Conservation (phyloP, 2,329 filamentous ascomycete species). For the Chrysoporthe deuterocubensis region DNA sequence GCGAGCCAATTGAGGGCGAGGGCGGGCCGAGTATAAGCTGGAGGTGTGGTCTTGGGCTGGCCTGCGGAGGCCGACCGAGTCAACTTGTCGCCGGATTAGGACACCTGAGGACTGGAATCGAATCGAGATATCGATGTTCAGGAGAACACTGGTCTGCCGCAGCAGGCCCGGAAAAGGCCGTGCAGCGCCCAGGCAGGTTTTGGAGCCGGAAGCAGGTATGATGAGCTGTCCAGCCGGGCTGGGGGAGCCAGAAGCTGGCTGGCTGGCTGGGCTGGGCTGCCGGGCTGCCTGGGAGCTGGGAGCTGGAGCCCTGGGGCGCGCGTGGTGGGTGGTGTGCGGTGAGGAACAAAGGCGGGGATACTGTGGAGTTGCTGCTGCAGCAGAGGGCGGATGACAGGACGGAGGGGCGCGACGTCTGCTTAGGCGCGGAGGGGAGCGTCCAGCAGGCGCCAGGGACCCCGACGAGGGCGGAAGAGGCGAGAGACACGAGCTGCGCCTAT, state of each 20-base stretch:
- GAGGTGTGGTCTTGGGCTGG: not conserved
- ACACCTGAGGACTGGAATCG: conserved; percentile 8
- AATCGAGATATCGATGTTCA: conserved; percentile 20
- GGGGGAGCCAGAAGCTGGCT: not conserved
- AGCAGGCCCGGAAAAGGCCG: not conserved
- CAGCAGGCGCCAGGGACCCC: not conserved
- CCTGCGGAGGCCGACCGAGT: conserved; percentile 21
- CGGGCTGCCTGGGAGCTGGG: not conserved
- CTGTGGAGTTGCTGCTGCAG: conserved; percentile 7
- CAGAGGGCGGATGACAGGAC: not conserved
- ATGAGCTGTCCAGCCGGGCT: conserved; percentile 3
- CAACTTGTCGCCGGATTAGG: conserved; percentile 22
- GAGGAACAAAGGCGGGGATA: conserved; percentile 3
- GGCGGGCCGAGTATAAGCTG: not conserved
- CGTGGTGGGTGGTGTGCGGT: conserved; percentile 6
- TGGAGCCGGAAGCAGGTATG: conserved; percentile 4
- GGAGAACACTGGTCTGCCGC: conserved; percentile 12
- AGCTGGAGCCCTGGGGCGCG: conserved; percentile 3
- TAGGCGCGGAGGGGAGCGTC: not conserved
- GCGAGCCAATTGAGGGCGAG: conserved; percentile 3
- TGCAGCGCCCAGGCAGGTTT: not conserved
- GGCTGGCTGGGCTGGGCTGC: no score
- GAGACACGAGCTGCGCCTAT: not conserved
- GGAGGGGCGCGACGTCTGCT: conserved; percentile 3
- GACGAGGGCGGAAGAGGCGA: not conserved